Conservation (phyloP, 495 filamentous ascomycete species). For the Jackrogersella minutella region DNA sequence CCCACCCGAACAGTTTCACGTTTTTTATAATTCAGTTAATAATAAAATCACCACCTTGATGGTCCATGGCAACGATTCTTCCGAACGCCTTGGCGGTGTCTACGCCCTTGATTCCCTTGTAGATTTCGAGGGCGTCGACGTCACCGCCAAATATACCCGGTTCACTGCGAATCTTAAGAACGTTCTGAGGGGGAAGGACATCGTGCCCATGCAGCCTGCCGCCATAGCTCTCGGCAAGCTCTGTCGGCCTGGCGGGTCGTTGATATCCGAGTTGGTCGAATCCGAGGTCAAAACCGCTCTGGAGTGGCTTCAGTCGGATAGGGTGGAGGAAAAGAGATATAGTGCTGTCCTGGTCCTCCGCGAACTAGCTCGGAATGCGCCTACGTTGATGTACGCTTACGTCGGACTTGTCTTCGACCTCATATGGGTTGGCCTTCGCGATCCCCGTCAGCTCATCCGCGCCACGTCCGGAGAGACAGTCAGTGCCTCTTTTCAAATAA, state of each 20-base stretch:
- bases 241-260: constrained; percentile 88
- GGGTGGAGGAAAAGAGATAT: constrained; percentile 89
- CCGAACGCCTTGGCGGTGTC: constrained; percentile 89
- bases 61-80: constrained; percentile 81
- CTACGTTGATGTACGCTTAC: constrained; percentile 91
- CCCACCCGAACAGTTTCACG: constrained; percentile 74
- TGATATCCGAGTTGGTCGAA: constrained; percentile 96
- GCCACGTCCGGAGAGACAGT: constrained; percentile 90
- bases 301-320: constrained; percentile 95
- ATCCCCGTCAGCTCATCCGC: constrained; percentile 87
- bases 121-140: constrained; percentile 94
- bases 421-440: constrained; percentile 92
- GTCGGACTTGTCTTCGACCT: constrained; percentile 90
- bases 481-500: constrained; percentile 92
- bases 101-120: constrained; percentile 91
- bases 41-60: constrained; percentile 77
- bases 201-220: constrained; percentile 83
- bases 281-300: constrained; percentile 93
- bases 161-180: constrained; percentile 90
- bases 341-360: constrained; percentile 88
- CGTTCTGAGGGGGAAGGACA: constrained; percentile 88
- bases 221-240: constrained; percentile 87
- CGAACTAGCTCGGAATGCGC: constrained; percentile 88
- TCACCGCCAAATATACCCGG: constrained; percentile 89
- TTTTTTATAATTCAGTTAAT: constrained; percentile 82